A percentile compares a stretch with the other conserved stretches of the same genome.
Evolutionary conservation across 371 early-diverging fungal genomes (phyloP).

Genomic region (Mucor mucedo): DNA sequence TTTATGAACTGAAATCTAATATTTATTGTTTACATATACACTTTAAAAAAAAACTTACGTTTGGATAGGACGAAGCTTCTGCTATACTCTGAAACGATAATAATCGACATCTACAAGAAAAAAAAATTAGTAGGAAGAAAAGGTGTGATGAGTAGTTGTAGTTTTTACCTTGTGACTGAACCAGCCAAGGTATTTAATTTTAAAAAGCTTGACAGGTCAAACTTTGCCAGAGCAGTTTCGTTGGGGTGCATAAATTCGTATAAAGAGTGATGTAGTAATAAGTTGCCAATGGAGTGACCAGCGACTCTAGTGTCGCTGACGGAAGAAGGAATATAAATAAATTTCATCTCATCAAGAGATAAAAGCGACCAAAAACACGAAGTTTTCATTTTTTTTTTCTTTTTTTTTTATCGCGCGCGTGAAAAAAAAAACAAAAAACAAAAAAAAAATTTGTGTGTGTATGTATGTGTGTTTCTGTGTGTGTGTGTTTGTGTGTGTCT

Average conservation of each 20-base stretch:
- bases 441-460: too few relatives aligned
- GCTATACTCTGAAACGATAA: slow-evolving; percentile 8
- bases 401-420: too few relatives aligned
- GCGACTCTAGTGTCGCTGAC: slow-evolving; percentile 17
- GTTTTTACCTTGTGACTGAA: slow-evolving; percentile 59
- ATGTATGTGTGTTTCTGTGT: too few relatives aligned
- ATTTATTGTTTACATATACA: too few relatives aligned
- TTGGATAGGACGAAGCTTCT: not conserved
- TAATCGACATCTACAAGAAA: not conserved
- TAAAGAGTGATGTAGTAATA: slow-evolving; percentile 51
- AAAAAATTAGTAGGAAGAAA: too few relatives aligned
- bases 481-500: too few relatives aligned
- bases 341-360: slow-evolving; percentile 48
- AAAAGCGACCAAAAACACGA: slow-evolving; percentile 60
- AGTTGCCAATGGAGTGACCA: slow-evolving; percentile 37
- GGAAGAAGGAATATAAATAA: slow-evolving; percentile 52
- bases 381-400: not conserved
- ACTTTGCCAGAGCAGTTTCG: slow-evolving; percentile 55
- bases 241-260: slow-evolving; percentile 67
- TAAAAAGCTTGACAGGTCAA: slow-evolving; percentile 57
- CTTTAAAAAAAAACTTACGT: not conserved
- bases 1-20: too few relatives aligned
- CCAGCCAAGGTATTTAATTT: slow-evolving; percentile 56
- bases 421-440: too few relatives aligned
- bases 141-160: too few relatives aligned